Evolutionary conservation across 345 rosid species (phyloP).

Genomic region (Arabis alpina): DNA sequence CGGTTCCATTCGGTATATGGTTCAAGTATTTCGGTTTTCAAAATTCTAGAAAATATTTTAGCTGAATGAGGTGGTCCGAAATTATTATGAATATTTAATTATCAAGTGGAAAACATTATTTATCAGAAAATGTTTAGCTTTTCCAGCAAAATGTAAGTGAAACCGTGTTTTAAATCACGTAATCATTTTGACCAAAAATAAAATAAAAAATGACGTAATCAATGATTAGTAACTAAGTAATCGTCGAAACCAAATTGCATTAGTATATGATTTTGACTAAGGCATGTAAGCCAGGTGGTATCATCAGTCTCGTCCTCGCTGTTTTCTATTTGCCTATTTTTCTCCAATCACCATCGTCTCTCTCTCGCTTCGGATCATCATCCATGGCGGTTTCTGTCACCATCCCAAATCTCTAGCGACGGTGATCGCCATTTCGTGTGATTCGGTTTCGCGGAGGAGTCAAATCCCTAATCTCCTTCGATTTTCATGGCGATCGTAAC

Average conservation of each 20-base stretch:
- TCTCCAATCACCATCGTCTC: constrained; percentile 23
- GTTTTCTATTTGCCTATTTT: constrained; percentile 25
- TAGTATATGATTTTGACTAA: neutral
- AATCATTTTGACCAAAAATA: no score
- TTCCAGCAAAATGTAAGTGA: neutral
- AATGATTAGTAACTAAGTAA: constrained; percentile 19
- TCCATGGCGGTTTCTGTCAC: constrained; percentile 45
- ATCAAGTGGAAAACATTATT: no score
- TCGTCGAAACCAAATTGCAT: neutral
- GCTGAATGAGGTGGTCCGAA: no score
- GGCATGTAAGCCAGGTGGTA: constrained; percentile 21
- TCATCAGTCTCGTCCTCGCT: constrained; percentile 25
- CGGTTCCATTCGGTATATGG: no score
- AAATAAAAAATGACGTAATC: neutral
- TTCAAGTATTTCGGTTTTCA: no score
- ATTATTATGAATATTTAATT: no score
- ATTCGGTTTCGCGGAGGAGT: neutral
- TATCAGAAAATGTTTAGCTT: neutral
- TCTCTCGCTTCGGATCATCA: constrained; percentile 16
- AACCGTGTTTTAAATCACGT: neutral
- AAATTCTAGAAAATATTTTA: no score
- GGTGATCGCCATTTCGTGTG: constrained; percentile 8
- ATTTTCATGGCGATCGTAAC: constrained; percentile 80
- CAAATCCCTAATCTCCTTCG: constrained; percentile 12
- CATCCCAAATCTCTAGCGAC: neutral